Conservation (phyloP, 129 eudicot species). For the Saposhnikovia divaricata region DNA sequence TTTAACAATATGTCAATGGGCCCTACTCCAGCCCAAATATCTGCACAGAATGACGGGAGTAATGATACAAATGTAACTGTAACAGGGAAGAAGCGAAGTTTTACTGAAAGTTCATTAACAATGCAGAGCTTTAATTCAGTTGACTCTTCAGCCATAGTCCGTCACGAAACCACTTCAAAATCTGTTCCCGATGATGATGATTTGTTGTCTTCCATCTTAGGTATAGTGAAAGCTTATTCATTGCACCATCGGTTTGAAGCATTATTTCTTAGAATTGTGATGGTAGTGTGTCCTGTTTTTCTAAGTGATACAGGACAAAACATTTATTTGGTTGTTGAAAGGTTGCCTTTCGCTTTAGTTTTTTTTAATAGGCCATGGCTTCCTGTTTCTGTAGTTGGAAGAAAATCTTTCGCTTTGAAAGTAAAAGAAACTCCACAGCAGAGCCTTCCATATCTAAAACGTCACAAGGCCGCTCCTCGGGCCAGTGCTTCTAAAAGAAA, state of each 20-base stretch:
- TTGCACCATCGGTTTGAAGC: background rate
- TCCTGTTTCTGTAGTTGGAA: slow-evolving; percentile 53
- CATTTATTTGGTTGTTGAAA: background rate
- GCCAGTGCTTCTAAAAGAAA: slow-evolving; percentile 54
- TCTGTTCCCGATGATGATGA: slow-evolving; percentile 67
- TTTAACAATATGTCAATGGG: slow-evolving; percentile 24
- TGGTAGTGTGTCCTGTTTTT: background rate
- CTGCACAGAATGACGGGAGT: slow-evolving; percentile 29
- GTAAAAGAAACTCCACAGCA: slow-evolving; percentile 53
- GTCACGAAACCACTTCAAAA: slow-evolving; percentile 36
- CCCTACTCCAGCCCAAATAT: slow-evolving; percentile 35
- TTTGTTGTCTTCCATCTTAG: slow-evolving; percentile 88
- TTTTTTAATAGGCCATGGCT: background rate
- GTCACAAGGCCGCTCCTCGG: slow-evolving; percentile 49
- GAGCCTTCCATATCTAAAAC: slow-evolving; percentile 41
- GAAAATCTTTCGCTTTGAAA: slow-evolving; percentile 54
- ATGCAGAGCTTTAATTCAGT: slow-evolving; percentile 54
- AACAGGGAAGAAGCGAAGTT: slow-evolving; percentile 73
- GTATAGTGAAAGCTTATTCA: slow-evolving; percentile 20
- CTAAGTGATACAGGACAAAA: background rate
- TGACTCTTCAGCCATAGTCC: slow-evolving; percentile 40
- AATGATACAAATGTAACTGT: slow-evolving; percentile 31
- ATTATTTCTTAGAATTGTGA: background rate
- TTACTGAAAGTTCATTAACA: slow-evolving; percentile 64
- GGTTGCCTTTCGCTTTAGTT: background rate